A percentile compares a stretch with the other conserved stretches of the same genome.
Evolutionary conservation across 441 rosid species (phyloP).

Genomic region (Populus trichocarpa): DNA sequence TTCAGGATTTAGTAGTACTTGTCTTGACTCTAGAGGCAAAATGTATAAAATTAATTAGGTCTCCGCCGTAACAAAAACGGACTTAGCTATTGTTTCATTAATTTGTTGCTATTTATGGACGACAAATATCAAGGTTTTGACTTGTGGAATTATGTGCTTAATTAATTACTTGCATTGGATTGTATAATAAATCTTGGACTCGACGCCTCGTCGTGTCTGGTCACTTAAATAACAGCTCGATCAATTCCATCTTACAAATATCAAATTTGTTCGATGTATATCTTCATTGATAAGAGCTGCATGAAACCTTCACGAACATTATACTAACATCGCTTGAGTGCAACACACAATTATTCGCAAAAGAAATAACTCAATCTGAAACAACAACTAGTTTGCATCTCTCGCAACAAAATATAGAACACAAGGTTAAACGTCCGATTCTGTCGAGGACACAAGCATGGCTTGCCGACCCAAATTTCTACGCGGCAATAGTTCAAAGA

Average conservation of each 20-base stretch:
- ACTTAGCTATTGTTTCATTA: slow-evolving; percentile 6
- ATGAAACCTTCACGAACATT: neutral
- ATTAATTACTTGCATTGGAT: neutral
- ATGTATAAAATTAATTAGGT: slow-evolving; percentile 11
- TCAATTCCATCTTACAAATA: no score
- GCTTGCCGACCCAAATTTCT: no score
- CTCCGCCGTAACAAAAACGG: slow-evolving; percentile 58
- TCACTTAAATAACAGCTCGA: neutral
- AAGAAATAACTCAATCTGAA: no score
- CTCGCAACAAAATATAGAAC: no score
- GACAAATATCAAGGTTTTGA: slow-evolving; percentile 27
- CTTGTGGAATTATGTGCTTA: slow-evolving; percentile 22
- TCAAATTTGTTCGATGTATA: no score
- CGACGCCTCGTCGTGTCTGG: neutral
- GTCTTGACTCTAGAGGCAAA: neutral
- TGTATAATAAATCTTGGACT: neutral
- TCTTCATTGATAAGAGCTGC: neutral
- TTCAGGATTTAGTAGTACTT: slow-evolving; percentile 16
- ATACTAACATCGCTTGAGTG: neutral
- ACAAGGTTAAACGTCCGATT: no score
- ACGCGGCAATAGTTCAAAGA: neutral
- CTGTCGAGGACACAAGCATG: neutral
- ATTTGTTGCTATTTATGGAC: slow-evolving; percentile 2
- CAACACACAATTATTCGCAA: neutral
- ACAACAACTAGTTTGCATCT: no score